phyloP scores from a whole-genome alignment of 306 rosid genomes.

The Arachis hypogaea region DNA sequence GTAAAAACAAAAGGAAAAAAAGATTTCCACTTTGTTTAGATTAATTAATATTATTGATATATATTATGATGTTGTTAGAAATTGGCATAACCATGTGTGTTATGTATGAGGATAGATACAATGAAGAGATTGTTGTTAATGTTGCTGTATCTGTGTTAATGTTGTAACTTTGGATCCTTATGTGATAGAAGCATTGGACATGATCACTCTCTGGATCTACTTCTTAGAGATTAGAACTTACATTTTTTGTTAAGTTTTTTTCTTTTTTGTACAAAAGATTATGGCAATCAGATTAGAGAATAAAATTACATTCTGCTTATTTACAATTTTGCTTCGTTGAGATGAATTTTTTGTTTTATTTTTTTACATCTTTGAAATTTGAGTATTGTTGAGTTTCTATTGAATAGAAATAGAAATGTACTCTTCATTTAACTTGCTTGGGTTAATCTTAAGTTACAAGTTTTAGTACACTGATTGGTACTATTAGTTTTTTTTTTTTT shows the following conservation, averaged over 20 bases:
- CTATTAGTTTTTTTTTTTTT: no score
- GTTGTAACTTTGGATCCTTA: conserved; percentile 58
- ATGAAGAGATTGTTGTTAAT: conserved; percentile 27
- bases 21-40: conserved; percentile 25
- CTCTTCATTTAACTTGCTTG: not conserved
- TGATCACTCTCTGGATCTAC: conserved; percentile 44
- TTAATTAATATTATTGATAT: conserved; percentile 36
- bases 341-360: not conserved
- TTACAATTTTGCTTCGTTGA: not conserved
- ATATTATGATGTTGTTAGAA: conserved; percentile 55
- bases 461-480: no score
- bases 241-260: not conserved
- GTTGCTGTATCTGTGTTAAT: conserved; percentile 40
- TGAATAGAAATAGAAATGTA: not conserved
- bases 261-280: conserved; percentile 43
- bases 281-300: conserved; percentile 41
- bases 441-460: not conserved
- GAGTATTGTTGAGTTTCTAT: not conserved
- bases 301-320: conserved; percentile 13
- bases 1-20: not conserved
- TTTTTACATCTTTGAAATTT: no score
- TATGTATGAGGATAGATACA: conserved; percentile 36
- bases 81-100: conserved; percentile 37
- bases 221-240: conserved; percentile 30
- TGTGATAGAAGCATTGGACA: conserved; percentile 41